A percentile compares a stretch with the other conserved stretches of the same genome.
Evolutionary conservation across 73 alveolate species (phyloP).

Genomic region (Durusdinium trenchii): DNA sequence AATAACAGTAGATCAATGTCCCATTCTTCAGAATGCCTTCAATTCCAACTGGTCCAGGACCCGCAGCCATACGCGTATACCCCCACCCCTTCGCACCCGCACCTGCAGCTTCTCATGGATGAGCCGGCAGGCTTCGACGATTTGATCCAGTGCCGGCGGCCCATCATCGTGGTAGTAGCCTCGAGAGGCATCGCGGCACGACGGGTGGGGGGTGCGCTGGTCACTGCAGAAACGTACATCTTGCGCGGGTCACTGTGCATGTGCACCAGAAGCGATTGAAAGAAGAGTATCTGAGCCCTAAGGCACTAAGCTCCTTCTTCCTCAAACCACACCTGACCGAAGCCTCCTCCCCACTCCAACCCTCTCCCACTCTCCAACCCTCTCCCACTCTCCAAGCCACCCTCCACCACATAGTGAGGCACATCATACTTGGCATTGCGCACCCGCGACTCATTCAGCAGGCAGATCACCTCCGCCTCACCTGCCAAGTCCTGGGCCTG

Average conservation of each 20-base stretch:
- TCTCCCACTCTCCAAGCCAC: background rate
- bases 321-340: too few relatives aligned
- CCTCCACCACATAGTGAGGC: constrained; percentile 65
- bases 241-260: too few relatives aligned
- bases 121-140: constrained; percentile 61
- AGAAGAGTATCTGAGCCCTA: too few relatives aligned
- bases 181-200: too few relatives aligned
- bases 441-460: constrained; percentile 67
- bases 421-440: constrained; percentile 35
- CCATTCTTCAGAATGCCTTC: too few relatives aligned
- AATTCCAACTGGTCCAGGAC: background rate
- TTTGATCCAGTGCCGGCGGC: constrained; percentile 66
- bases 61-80: too few relatives aligned
- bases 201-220: too few relatives aligned
- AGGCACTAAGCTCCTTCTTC: too few relatives aligned
- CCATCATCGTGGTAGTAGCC: constrained; percentile 94
- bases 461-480: constrained; percentile 57
- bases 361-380: background rate
- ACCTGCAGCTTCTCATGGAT: constrained; percentile 52
- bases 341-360: background rate
- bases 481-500: constrained; percentile 44
- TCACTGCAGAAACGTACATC: too few relatives aligned
- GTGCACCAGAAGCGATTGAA: too few relatives aligned
- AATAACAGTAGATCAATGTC: too few relatives aligned
- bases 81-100: too few relatives aligned